Evolutionary conservation across 2,329 filamentous ascomycete genomes (phyloP).

Genomic region (Talaromyces islandicus): DNA sequence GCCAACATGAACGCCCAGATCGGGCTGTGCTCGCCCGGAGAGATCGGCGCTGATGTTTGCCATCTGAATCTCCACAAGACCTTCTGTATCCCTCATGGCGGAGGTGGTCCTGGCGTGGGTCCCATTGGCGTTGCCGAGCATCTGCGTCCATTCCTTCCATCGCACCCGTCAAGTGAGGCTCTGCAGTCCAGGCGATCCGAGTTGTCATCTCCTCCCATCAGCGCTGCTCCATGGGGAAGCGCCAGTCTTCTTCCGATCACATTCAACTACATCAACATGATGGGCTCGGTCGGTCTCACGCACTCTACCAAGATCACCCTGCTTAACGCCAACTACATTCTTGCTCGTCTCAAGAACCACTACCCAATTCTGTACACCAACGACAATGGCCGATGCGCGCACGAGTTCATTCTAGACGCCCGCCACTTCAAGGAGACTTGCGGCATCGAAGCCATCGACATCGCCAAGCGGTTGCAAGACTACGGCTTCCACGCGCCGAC

Average conservation of each 20-base stretch:
- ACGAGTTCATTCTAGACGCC: conserved; percentile 93
- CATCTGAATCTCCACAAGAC: conserved; percentile 98
- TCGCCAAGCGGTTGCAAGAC: conserved; percentile 93
- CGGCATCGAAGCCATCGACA: conserved; percentile 85
- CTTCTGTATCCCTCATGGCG: conserved; percentile 95
- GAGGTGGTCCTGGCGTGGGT: conserved; percentile 87
- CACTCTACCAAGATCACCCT: conserved; percentile 87
- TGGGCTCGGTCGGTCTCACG: conserved; percentile 75
- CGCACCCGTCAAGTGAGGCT: conserved; percentile 55
- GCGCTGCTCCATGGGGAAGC: conserved; percentile 78
- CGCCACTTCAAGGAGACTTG: conserved; percentile 77
- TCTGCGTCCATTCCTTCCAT: conserved; percentile 69
- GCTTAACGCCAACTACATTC: conserved; percentile 96
- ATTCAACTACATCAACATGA: conserved; percentile 92
- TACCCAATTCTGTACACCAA: conserved; percentile 95
- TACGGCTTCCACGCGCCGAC: conserved; percentile 97
- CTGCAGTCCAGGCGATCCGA: conserved; percentile 33
- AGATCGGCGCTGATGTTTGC: conserved; percentile 94
- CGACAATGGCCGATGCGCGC: conserved; percentile 76
- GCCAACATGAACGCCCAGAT: conserved; percentile 99
- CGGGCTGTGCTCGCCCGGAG: conserved; percentile 86
- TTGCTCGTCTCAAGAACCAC: conserved; percentile 76
- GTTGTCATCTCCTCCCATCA: conserved; percentile 55
- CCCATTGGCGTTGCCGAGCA: conserved; percentile 88
- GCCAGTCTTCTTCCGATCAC: conserved; percentile 90